Percentiles rank a stretch among this genome's conserved stretches.
These are phyloP conservation scores for Kodamaea hsintzibuensis DNA, from an alignment of 805 yeast genomes.

Conservation along the genomic window DNA sequence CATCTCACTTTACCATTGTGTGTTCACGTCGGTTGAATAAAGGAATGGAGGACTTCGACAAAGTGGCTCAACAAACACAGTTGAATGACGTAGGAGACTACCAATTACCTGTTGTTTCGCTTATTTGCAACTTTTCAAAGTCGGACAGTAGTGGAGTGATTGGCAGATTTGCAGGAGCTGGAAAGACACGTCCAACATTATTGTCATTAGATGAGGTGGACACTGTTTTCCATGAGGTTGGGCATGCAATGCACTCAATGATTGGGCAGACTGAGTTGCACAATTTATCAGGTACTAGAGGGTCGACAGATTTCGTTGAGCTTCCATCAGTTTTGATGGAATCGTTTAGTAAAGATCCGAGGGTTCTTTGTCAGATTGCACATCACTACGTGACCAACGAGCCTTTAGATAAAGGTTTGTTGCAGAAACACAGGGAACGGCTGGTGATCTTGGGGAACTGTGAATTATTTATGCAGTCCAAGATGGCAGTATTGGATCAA, in stretches of 20 bases:
- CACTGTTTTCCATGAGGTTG: slow-evolving; percentile 97
- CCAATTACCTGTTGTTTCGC: slow-evolving; percentile 87
- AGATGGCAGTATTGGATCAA: slow-evolving; percentile 90
- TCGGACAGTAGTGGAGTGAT: slow-evolving; percentile 26
- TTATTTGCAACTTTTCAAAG: slow-evolving; percentile 77
- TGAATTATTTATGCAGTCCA: slow-evolving; percentile 83
- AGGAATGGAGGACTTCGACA: slow-evolving; percentile 27
- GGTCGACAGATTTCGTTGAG: slow-evolving; percentile 96
- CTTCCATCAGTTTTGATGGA: slow-evolving; percentile 97
- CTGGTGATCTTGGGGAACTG: slow-evolving; percentile 58
- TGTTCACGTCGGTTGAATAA: slow-evolving; percentile 79
- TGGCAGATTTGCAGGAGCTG: slow-evolving; percentile 28
- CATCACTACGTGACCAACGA: slow-evolving; percentile 68
- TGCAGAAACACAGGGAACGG: slow-evolving; percentile 53
- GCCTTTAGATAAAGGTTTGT: slow-evolving; percentile 50
- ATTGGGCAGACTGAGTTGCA: slow-evolving; percentile 87
- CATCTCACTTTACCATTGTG: slow-evolving; percentile 94
- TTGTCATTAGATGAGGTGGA: slow-evolving; percentile 79
- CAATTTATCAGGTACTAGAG: slow-evolving; percentile 91
- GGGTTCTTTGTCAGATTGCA: slow-evolving; percentile 74
- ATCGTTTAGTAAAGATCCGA: slow-evolving; percentile 78
- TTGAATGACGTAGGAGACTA: slow-evolving; percentile 49
- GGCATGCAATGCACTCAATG: slow-evolving; percentile 98
- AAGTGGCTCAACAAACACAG: slow-evolving; percentile 28
- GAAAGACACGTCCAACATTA: slow-evolving; percentile 46